Percentiles rank a stretch among this genome's conserved stretches.
phyloP scores from a whole-genome alignment of 1,284 basidiomycete species.

The Salmacisia buchloeana region DNA sequence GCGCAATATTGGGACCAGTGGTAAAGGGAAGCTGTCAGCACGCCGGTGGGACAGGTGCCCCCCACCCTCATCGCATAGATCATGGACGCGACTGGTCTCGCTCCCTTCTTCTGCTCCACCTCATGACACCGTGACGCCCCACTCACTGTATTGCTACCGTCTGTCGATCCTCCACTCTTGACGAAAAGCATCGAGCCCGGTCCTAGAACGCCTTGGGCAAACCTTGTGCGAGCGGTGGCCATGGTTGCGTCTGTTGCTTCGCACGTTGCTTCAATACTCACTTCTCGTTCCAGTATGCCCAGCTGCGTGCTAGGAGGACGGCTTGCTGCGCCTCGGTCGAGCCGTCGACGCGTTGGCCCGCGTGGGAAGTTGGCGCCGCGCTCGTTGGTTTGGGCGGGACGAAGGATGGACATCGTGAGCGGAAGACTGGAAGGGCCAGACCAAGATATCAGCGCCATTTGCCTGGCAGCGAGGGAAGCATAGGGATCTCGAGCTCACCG shows the following conservation, averaged over 20 bases:
- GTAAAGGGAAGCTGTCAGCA: background rate
- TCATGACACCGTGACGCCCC: too few relatives aligned
- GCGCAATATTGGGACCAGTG: constrained; percentile 5
- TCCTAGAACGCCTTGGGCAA: too few relatives aligned
- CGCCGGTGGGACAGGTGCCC: background rate
- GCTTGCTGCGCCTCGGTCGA: background rate
- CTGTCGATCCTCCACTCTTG: too few relatives aligned
- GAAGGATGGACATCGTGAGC: constrained; percentile 1
- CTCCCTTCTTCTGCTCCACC: too few relatives aligned
- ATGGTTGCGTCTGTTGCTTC: background rate
- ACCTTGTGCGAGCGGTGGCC: too few relatives aligned
- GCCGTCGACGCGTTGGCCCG: background rate
- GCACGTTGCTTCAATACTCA: too few relatives aligned
- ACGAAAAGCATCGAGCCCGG: too few relatives aligned
- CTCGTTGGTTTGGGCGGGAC: background rate
- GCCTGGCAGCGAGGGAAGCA: background rate
- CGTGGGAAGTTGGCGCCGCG: background rate
- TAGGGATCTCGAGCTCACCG: background rate
- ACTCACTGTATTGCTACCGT: too few relatives aligned
- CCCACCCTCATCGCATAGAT: background rate
- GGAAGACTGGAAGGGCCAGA: constrained; percentile 2
- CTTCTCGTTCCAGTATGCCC: background rate
- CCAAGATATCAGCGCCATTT: too few relatives aligned
- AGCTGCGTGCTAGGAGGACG: background rate
- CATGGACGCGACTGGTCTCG: too few relatives aligned